Percentiles rank a stretch among this genome's conserved stretches.
Evolutionary conservation across 768 basidiomycete genomes (phyloP).

Genomic region (Myochromella boudieri): DNA sequence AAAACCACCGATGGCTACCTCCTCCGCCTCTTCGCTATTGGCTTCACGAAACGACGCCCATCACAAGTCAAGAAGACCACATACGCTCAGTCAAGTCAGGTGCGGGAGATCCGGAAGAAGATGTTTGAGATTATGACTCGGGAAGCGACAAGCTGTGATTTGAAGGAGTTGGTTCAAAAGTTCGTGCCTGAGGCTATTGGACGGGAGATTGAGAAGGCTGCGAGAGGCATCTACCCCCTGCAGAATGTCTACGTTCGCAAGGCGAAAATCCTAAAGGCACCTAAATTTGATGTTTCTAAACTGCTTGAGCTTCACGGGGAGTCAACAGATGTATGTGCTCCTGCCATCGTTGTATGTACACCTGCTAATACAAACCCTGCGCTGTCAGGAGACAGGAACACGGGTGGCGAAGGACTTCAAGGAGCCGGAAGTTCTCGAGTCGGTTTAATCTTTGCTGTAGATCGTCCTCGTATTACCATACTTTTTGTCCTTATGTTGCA

Average conservation of each 20-base stretch:
- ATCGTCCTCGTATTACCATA: slow-evolving; percentile 31
- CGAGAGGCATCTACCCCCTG: slow-evolving; percentile 94
- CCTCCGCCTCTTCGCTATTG: slow-evolving; percentile 97
- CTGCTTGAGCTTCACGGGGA: slow-evolving; percentile 96
- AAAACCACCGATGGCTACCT: slow-evolving; percentile 99
- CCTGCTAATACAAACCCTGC: slow-evolving; percentile 7
- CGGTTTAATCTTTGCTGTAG: slow-evolving; percentile 65
- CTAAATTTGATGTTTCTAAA: slow-evolving; percentile 95
- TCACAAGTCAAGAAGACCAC: slow-evolving; percentile 99
- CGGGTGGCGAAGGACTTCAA: slow-evolving; percentile 95
- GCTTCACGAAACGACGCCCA: slow-evolving; percentile 96
- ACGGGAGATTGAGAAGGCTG: slow-evolving; percentile 98
- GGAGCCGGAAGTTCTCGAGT: slow-evolving; percentile 92
- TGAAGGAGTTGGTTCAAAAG: slow-evolving; percentile 99
- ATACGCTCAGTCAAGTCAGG: slow-evolving; percentile 93
- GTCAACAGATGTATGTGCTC: slow-evolving; percentile 78
- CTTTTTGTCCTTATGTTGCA: slow-evolving; percentile 29
- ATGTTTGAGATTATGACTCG: slow-evolving; percentile 99
- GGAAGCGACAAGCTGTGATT: slow-evolving; percentile 91
- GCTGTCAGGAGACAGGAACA: slow-evolving; percentile 84
- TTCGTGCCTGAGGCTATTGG: slow-evolving; percentile 99
- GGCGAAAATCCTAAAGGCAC: slow-evolving; percentile 98
- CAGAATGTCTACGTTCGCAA: slow-evolving; percentile 99
- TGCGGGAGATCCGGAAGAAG: slow-evolving; percentile 97
- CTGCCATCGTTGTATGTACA: not conserved